These are phyloP conservation scores for Huntiella abstrusa DNA, from an alignment of 2,329 filamentous ascomycete species.

Conservation along the genomic window DNA sequence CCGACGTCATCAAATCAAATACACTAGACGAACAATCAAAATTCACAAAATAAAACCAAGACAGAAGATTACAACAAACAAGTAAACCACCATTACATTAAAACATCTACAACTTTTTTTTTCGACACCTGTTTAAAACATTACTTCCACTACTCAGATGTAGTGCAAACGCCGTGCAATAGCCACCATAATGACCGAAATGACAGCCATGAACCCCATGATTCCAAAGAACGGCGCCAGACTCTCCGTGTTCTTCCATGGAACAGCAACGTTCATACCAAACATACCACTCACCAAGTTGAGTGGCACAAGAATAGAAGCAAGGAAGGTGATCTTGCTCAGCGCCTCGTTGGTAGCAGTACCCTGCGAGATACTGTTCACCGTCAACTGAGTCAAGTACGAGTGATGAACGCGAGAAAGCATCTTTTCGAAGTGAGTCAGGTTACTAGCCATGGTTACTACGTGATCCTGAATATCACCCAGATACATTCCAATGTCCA, in stretches of 20 bases:
- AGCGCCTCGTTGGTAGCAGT: slow-evolving; percentile 77
- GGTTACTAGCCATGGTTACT: slow-evolving; percentile 95
- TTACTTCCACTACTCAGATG: slow-evolving; percentile 20
- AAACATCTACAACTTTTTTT: not conserved
- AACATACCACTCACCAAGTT: slow-evolving; percentile 80
- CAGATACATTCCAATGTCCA: slow-evolving; percentile 91
- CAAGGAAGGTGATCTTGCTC: slow-evolving; percentile 86
- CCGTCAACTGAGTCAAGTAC: slow-evolving; percentile 83
- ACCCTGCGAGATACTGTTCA: slow-evolving; percentile 76
- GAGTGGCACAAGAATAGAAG: slow-evolving; percentile 86
- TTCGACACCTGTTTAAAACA: not conserved
- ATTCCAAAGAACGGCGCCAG: slow-evolving; percentile 38
- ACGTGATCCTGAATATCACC: slow-evolving; percentile 98
- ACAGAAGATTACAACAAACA: not conserved
- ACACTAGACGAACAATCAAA: not conserved
- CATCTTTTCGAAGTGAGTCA: slow-evolving; percentile 95
- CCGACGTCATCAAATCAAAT: not conserved
- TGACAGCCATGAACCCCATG: slow-evolving; percentile 31
- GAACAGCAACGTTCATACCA: slow-evolving; percentile 71
- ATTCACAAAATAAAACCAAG: not conserved
- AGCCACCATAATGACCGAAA: slow-evolving; percentile 28
- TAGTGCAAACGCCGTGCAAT: slow-evolving; percentile 28
- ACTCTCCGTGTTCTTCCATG: slow-evolving; percentile 34
- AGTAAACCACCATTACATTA: slow-evolving; percentile 1
- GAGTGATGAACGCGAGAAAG: slow-evolving; percentile 85